These are phyloP conservation scores for Aspergillus asperescens DNA, from an alignment of 495 filamentous ascomycete genomes.

Conservation along the genomic window DNA sequence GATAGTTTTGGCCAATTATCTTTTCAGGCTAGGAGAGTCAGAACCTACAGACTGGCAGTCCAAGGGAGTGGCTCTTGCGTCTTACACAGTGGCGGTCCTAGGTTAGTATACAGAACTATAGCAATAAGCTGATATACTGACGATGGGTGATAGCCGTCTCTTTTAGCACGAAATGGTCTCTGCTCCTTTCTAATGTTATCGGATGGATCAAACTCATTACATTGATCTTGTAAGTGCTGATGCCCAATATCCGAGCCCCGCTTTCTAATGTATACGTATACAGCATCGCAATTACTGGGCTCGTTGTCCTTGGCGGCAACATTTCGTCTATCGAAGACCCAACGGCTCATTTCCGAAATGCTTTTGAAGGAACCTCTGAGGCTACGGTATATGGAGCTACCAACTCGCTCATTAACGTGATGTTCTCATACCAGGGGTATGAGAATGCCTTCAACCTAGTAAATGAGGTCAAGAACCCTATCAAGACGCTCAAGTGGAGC, in stretches of 20 bases:
- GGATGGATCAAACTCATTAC: conserved; percentile 52
- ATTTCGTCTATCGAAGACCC: conserved; percentile 49
- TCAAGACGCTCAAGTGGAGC: conserved; percentile 51
- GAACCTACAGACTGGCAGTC: conserved; percentile 51
- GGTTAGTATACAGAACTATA: conserved; percentile 10
- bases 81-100: conserved; percentile 51
- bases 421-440: conserved; percentile 60
- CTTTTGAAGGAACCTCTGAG: conserved; percentile 48
- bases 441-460: conserved; percentile 60
- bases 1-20: conserved; percentile 50
- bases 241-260: too few species aligned
- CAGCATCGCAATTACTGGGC: conserved; percentile 51
- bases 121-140: not conserved
- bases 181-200: conserved; percentile 50
- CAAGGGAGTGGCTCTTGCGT: conserved; percentile 59
- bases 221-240: conserved; percentile 42
- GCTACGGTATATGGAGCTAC: conserved; percentile 51
- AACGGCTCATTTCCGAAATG: conserved; percentile 50
- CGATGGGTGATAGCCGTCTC: conserved; percentile 33
- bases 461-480: conserved; percentile 61
- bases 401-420: conserved; percentile 56
- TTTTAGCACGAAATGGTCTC: conserved; percentile 52
- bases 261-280: not conserved
- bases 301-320: conserved; percentile 57
- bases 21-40: conserved; percentile 46